A percentile compares a stretch with the other conserved stretches of the same genome.
Conservation (phyloP, 1,284 basidiomycete species). For the Cutaneotrichosporon dermatis region DNA sequence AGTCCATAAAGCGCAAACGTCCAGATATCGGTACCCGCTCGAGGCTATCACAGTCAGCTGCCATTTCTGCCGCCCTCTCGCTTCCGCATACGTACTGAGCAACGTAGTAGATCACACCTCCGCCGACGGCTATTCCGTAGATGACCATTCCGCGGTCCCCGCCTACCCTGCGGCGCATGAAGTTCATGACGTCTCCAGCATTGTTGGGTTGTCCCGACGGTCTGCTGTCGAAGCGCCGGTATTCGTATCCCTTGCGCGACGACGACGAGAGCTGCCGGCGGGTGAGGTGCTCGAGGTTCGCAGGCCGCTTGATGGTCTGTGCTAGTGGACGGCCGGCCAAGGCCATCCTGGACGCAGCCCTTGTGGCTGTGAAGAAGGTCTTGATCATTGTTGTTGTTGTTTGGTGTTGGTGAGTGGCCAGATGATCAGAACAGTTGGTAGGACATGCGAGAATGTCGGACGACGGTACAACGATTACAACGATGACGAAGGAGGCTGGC, state of each 20-base stretch:
- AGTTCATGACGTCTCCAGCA: slow-evolving; percentile 22
- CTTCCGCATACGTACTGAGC: slow-evolving; percentile 54
- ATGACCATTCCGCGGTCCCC: slow-evolving; percentile 42
- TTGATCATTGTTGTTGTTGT: no score
- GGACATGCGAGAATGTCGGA: background rate
- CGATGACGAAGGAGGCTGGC: no score
- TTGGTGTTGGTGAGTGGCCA: no score
- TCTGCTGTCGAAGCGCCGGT: slow-evolving; percentile 34
- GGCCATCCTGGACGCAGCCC: background rate
- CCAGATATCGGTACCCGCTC: slow-evolving; percentile 79
- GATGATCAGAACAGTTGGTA: no score
- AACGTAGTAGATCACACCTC: slow-evolving; percentile 57
- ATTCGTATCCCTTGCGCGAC: slow-evolving; percentile 9
- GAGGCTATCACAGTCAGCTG: slow-evolving; percentile 53
- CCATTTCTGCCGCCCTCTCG: background rate
- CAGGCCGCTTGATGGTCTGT: background rate
- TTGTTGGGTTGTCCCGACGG: slow-evolving; percentile 9
- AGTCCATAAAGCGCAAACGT: slow-evolving; percentile 76
- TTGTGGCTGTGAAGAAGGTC: background rate
- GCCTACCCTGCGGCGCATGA: slow-evolving; percentile 35
- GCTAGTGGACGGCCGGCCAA: background rate
- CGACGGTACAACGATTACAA: no score
- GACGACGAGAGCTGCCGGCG: slow-evolving; percentile 2
- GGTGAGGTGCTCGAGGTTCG: background rate
- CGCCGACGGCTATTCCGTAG: slow-evolving; percentile 42